These are phyloP conservation scores for Periconia sp. DNA, from an alignment of 2,329 filamentous ascomycete species.

Conservation along the genomic window DNA sequence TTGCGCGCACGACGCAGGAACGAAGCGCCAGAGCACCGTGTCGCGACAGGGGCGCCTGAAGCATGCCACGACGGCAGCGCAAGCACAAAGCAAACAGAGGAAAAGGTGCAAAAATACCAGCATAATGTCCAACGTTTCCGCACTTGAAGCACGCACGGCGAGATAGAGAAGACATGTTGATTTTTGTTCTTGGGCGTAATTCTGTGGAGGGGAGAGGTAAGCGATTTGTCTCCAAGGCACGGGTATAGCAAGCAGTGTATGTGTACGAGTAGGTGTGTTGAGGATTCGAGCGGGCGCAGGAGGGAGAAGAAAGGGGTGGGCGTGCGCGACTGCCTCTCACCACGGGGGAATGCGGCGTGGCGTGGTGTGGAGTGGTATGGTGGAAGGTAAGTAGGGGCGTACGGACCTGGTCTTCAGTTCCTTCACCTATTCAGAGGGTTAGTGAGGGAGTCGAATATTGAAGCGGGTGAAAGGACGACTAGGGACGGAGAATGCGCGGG, in stretches of 20 bases:
- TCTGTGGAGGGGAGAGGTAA: slow-evolving; percentile 28
- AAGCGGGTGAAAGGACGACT: slow-evolving; percentile 26
- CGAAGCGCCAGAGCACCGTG: slow-evolving; percentile 8
- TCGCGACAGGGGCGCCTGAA: slow-evolving; percentile 16
- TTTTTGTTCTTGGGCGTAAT: slow-evolving; percentile 31
- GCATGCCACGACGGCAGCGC: slow-evolving; percentile 24
- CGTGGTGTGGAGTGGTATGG: not conserved
- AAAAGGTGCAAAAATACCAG: slow-evolving; percentile 40
- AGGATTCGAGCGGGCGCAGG: slow-evolving; percentile 5
- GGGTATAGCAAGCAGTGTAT: not conserved
- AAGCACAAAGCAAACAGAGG: slow-evolving; percentile 14
- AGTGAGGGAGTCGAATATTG: slow-evolving; percentile 34
- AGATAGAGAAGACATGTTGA: slow-evolving; percentile 55
- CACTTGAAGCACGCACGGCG: slow-evolving; percentile 58
- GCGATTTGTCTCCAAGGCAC: not conserved
- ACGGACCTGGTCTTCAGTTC: slow-evolving; percentile 25
- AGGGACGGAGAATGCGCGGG: slow-evolving; percentile 8
- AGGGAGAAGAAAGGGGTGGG: slow-evolving; percentile 18
- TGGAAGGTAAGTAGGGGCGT: not conserved
- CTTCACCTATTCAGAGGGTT: slow-evolving; percentile 35
- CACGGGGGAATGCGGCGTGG: not conserved
- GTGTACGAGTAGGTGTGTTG: too few species aligned
- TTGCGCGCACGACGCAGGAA: slow-evolving; percentile 20
- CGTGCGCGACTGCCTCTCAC: slow-evolving; percentile 12
- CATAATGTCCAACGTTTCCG: slow-evolving; percentile 57